These are phyloP conservation scores for Cyberlindnera lachancei DNA, from an alignment of 805 yeast genomes.

Conservation along the genomic window DNA sequence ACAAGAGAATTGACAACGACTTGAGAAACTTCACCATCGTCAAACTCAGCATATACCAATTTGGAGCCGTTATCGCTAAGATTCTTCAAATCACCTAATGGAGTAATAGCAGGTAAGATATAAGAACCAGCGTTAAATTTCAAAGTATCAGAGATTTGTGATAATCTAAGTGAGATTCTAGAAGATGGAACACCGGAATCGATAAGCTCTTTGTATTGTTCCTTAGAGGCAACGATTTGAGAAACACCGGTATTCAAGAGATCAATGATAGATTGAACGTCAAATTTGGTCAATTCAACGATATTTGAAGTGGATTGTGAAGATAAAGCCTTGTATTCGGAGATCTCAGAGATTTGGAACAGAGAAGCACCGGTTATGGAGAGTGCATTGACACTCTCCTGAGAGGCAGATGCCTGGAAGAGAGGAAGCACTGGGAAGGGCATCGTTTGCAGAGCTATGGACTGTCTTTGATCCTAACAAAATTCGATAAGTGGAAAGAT, in stretches of 20 bases:
- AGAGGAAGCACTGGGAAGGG: constrained; percentile 33
- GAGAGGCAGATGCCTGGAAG: constrained; percentile 12
- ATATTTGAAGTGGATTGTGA: constrained; percentile 19
- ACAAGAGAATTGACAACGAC: constrained; percentile 15
- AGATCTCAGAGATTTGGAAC: constrained; percentile 12
- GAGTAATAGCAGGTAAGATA: constrained; percentile 13
- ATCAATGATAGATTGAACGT: constrained; percentile 39
- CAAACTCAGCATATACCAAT: constrained; percentile 10
- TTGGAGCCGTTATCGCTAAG: constrained; percentile 14
- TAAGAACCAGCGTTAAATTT: constrained; percentile 12
- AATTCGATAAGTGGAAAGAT: too few relatives aligned
- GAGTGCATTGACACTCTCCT: constrained; percentile 6
- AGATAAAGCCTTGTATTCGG: constrained; percentile 7
- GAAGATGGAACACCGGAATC: constrained; percentile 43
- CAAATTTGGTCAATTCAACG: constrained; percentile 19
- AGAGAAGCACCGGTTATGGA: constrained; percentile 24
- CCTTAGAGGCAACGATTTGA: constrained; percentile 33
- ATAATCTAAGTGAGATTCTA: constrained; percentile 14
- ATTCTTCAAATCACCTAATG: constrained; percentile 15
- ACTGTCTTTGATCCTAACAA: too few relatives aligned
- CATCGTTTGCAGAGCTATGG: too few relatives aligned
- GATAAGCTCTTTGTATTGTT: constrained; percentile 26
- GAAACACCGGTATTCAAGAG: constrained; percentile 57
- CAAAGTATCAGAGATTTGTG: constrained; percentile 3
- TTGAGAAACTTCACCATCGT: constrained; percentile 7